phyloP scores from a whole-genome alignment of 2,329 filamentous ascomycete genomes.

The Cordyceps pruinosa region DNA sequence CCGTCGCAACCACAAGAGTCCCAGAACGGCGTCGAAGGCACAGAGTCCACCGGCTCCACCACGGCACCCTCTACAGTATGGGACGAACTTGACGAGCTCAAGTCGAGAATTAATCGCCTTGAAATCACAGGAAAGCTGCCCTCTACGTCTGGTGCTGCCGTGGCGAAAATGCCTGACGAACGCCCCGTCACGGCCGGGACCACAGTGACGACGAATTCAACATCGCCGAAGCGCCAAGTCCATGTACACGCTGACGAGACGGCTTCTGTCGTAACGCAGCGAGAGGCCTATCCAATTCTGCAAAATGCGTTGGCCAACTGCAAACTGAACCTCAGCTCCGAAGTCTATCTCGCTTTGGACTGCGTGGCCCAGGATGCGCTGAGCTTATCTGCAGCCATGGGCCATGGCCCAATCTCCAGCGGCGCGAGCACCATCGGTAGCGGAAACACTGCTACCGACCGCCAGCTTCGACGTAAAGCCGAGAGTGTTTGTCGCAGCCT shows the following conservation, averaged over 20 bases:
- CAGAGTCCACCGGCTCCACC: constrained; percentile 82
- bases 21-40: constrained; percentile 52
- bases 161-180: constrained; percentile 68
- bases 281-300: constrained; percentile 68
- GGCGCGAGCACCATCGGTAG: constrained; percentile 56
- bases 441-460: constrained; percentile 57
- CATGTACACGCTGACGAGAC: constrained; percentile 29
- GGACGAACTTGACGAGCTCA: constrained; percentile 95
- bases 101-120: constrained; percentile 83
- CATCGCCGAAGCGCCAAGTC: constrained; percentile 66
- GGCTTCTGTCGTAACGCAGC: constrained; percentile 36
- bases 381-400: constrained; percentile 69
- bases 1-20: constrained; percentile 22
- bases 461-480: constrained; percentile 81
- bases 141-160: constrained; percentile 71
- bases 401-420: constrained; percentile 61
- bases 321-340: constrained; percentile 58
- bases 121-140: constrained; percentile 86
- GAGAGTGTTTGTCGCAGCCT: constrained; percentile 89
- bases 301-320: constrained; percentile 75
- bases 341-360: constrained; percentile 75
- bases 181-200: constrained; percentile 87
- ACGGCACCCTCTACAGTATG: constrained; percentile 89
- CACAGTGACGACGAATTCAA: constrained; percentile 82
- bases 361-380: constrained; percentile 76